Evolutionary conservation across 2,329 filamentous ascomycete species (phyloP), one percentile per base, ranked within the genome.

Genomic region (Diaporthe australafricana): DNA sequence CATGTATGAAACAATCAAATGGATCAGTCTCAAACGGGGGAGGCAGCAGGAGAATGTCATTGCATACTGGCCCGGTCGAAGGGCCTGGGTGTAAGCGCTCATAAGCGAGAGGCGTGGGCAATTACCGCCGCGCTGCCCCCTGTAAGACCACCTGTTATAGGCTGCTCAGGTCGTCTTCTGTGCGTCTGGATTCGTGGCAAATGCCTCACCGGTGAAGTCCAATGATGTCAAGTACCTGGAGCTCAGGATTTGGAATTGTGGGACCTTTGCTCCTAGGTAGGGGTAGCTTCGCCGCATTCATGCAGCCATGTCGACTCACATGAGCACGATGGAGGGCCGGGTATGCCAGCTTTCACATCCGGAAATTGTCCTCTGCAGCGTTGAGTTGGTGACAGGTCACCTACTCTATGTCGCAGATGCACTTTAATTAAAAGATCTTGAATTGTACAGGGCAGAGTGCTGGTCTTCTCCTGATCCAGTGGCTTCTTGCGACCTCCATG

Each of bases 241-340:
- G 45, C 45, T 52, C 5, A 50, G 53, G 67, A 69, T 69, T 67
- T 48, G 47, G 32, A 69, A 52, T 50, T 52, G 67, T 69, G 67
- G 67, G 40, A 42, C 53, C 53, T 32, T n/a, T 20, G 47, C 42
- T 48, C 30, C 25, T 50, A 6, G 50, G 42, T 50, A 50, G 42
- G 45, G 32, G n/a, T 52, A 25, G 53, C 67, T 60, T 60, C 40
- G 67, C 67, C 67, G 53, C 53, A 69, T 16, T 52, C 45, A 47
- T 69, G 67, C 67, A 69, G 67, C 53, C 42, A 38, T n/a, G 9
- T 38, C 53, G n/a, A 42, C 67, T 60, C 53, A 69, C 67, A 69
- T 69, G 67, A 67, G 47, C 42, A 48, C 25, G 35, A 52, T 52
- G 45, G 55, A 57, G 32, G 22, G 22, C 42, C 67, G 67, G 67